phyloP scores from a whole-genome alignment of 768 basidiomycete genomes.

The Leucosporidium creatinivorum region DNA sequence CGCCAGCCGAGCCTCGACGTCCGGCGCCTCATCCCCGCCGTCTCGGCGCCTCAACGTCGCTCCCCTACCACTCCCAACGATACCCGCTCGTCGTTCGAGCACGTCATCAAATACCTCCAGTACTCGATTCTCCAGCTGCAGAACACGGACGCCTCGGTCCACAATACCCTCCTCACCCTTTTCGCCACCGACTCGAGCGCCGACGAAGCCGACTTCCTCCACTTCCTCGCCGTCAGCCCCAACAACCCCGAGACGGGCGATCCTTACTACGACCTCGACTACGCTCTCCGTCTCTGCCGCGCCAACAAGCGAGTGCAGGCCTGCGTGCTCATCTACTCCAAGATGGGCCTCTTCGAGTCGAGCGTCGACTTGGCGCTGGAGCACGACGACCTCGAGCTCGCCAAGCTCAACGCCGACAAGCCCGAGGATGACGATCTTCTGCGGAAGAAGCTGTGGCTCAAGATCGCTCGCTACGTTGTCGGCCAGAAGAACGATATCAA shows the following conservation, averaged over 20 bases:
- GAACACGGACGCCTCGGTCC: slow-evolving; percentile 74
- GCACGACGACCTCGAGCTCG: slow-evolving; percentile 89
- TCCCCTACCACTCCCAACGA: slow-evolving; percentile 43
- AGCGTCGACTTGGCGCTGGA: slow-evolving; percentile 90
- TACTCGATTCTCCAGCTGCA: slow-evolving; percentile 73
- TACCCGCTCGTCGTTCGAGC: slow-evolving; percentile 47
- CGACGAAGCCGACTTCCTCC: slow-evolving; percentile 41
- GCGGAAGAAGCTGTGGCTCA: slow-evolving; percentile 92
- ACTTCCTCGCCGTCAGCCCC: slow-evolving; percentile 75
- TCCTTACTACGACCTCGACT: slow-evolving; percentile 95
- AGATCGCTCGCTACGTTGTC: slow-evolving; percentile 96
- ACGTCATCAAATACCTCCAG: slow-evolving; percentile 82
- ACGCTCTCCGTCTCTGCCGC: slow-evolving; percentile 87
- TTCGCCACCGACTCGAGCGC: slow-evolving; percentile 49
- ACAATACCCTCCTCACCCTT: slow-evolving; percentile 89
- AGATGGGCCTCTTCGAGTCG: slow-evolving; percentile 95
- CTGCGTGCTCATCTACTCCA: slow-evolving; percentile 92
- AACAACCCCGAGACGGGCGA: slow-evolving; percentile 70
- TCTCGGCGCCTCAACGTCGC: slow-evolving; percentile 65
- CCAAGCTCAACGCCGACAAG: slow-evolving; percentile 90
- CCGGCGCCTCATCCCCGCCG: slow-evolving; percentile 75
- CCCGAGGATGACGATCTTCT: slow-evolving; percentile 71
- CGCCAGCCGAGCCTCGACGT: slow-evolving; percentile 73
- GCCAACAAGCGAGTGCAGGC: slow-evolving; percentile 69
- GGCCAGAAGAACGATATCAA: slow-evolving; percentile 98